phyloP scores from a whole-genome alignment of 495 filamentous ascomycete species.

The Trichoderma virens region DNA sequence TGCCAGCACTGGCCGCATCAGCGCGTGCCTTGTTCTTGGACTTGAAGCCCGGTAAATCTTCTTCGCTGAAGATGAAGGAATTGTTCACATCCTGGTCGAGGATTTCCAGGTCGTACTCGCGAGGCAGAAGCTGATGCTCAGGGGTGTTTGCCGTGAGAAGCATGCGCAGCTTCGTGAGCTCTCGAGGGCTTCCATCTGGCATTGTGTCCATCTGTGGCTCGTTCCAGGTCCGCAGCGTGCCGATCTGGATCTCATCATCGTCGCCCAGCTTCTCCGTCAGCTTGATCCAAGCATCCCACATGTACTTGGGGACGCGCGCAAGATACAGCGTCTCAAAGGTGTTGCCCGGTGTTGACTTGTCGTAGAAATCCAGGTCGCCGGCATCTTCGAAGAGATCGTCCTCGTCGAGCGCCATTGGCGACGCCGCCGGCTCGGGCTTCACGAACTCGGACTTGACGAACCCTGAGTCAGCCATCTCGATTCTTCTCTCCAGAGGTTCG shows the following conservation, averaged over 20 bases:
- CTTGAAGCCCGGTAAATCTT: conserved; percentile 75
- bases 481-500: background rate
- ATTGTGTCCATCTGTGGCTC: conserved; percentile 41
- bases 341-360: conserved; percentile 30
- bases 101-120: conserved; percentile 72
- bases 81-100: conserved; percentile 59
- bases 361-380: conserved; percentile 72
- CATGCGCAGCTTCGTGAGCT: conserved; percentile 28
- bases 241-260: conserved; percentile 57
- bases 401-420: conserved; percentile 55
- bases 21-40: conserved; percentile 46
- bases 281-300: conserved; percentile 62
- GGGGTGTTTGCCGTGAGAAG: conserved; percentile 39
- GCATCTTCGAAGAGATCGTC: conserved; percentile 83
- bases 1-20: conserved; percentile 38
- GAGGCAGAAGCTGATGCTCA: conserved; percentile 60
- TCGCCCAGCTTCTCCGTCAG: conserved; percentile 44
- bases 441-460: conserved; percentile 55
- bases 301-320: conserved; percentile 64
- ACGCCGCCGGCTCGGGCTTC: conserved; percentile 47
- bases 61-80: conserved; percentile 84
- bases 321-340: conserved; percentile 54
- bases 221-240: conserved; percentile 60
- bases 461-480: conserved; percentile 30
- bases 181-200: conserved; percentile 35